phyloP scores from a whole-genome alignment of 2,329 filamentous ascomycete species.

The Acephala macrosclerotiorum region DNA sequence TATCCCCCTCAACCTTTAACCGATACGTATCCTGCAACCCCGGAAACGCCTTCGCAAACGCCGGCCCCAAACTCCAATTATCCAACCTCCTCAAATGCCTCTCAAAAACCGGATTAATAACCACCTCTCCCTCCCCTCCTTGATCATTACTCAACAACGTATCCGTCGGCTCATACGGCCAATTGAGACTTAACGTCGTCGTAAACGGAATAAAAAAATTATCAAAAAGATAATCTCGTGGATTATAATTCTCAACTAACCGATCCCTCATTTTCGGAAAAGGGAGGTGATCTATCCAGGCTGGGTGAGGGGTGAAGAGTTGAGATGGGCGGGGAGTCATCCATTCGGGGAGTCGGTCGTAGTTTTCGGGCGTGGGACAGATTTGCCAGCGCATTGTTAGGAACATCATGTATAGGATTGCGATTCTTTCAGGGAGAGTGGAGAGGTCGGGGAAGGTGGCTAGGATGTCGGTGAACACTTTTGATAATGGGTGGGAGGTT shows the following conservation, averaged over 20 bases:
- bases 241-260: conserved; percentile 59
- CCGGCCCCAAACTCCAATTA: conserved; percentile 82
- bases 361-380: conserved; percentile 79
- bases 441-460: conserved; percentile 82
- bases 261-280: conserved; percentile 80
- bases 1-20: conserved; percentile 39
- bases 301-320: conserved; percentile 71
- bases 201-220: conserved; percentile 87
- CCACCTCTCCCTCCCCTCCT: conserved; percentile 47
- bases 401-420: conserved; percentile 87
- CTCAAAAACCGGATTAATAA: conserved; percentile 89
- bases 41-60: conserved; percentile 73
- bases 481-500: conserved; percentile 79
- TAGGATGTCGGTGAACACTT: conserved; percentile 85
- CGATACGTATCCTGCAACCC: conserved; percentile 53
- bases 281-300: conserved; percentile 84
- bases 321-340: conserved; percentile 72
- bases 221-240: conserved; percentile 69
- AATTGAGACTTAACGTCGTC: conserved; percentile 77
- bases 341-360: conserved; percentile 79
- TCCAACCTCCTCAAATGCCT: conserved; percentile 75
- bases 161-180: conserved; percentile 81
- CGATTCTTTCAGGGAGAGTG: conserved; percentile 82
- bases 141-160: conserved; percentile 66
- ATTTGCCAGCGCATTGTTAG: conserved; percentile 87